phyloP scores from a whole-genome alignment of 2,329 filamentous ascomycete genomes.

The Fusarium sp. region DNA sequence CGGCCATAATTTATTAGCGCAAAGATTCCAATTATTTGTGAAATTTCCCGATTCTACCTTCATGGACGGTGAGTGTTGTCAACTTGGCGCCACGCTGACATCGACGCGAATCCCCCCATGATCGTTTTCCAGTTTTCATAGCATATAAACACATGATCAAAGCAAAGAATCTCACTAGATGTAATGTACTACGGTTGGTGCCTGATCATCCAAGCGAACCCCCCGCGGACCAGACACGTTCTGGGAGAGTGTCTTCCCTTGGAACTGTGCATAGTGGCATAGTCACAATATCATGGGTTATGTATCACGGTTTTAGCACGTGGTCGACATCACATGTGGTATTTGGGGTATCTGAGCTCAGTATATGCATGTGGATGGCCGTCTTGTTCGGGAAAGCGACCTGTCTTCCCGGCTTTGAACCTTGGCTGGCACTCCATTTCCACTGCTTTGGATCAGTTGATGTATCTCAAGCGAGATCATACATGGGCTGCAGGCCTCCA shows the following conservation, averaged over 20 bases:
- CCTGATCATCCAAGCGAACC: not conserved
- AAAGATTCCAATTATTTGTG: not conserved
- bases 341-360: not conserved
- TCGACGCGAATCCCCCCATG: not conserved
- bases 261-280: not conserved
- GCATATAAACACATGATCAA: not conserved
- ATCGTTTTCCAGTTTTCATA: not conserved
- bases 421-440: not conserved
- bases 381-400: not conserved
- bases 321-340: fast-evolving
- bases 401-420: not conserved
- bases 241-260: too few relatives aligned
- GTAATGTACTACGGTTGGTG: not conserved
- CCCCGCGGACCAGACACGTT: not conserved
- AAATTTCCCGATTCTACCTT: not conserved
- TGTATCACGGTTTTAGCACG: not conserved
- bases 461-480: not conserved
- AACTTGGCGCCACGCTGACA: not conserved
- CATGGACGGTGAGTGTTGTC: not conserved
- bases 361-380: not conserved
- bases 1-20: not conserved
- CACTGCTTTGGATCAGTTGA: not conserved
- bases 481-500: too few relatives aligned
- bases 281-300: not conserved
- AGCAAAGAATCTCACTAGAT: not conserved